Percentiles rank a stretch among this genome's conserved stretches.
phyloP scores from a whole-genome alignment of 306 rosid species.

The Vigna radiata region DNA sequence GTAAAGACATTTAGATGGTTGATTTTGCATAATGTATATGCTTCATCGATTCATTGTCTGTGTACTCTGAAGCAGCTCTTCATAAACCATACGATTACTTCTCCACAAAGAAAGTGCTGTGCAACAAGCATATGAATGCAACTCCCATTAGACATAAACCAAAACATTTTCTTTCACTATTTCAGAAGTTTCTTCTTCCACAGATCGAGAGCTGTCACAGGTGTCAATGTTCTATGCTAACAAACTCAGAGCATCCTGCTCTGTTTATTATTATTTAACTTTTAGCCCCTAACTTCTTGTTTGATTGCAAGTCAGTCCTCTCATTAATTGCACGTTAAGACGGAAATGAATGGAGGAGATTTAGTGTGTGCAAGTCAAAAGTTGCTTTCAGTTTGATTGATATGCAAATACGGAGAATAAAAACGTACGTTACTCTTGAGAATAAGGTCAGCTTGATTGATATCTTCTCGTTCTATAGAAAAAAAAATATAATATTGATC shows the following conservation, averaged over 20 bases:
- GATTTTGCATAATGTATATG: constrained; percentile 18
- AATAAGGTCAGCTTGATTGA: neutral
- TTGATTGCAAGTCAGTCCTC: neutral
- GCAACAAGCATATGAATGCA: neutral
- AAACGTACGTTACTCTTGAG: neutral
- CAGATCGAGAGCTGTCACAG: neutral
- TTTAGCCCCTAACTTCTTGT: neutral
- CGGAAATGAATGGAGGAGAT: neutral
- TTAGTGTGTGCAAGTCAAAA: neutral
- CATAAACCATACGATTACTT: neutral
- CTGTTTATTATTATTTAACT: neutral
- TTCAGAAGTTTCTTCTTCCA: neutral
- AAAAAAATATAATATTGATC: neutral
- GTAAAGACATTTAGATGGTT: constrained; percentile 1
- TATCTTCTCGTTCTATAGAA: neutral
- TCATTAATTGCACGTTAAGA: neutral
- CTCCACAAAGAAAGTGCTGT: neutral
- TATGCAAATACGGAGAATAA: neutral
- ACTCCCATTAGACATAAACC: neutral
- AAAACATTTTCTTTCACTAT: neutral
- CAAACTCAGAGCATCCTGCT: neutral
- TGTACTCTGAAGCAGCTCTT: constrained; percentile 23
- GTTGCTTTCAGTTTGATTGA: neutral
- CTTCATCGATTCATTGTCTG: neutral
- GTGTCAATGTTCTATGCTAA: neutral